Conservation (phyloP, 106 monocot genomes). For the Dendrobium chrysotoxum region DNA sequence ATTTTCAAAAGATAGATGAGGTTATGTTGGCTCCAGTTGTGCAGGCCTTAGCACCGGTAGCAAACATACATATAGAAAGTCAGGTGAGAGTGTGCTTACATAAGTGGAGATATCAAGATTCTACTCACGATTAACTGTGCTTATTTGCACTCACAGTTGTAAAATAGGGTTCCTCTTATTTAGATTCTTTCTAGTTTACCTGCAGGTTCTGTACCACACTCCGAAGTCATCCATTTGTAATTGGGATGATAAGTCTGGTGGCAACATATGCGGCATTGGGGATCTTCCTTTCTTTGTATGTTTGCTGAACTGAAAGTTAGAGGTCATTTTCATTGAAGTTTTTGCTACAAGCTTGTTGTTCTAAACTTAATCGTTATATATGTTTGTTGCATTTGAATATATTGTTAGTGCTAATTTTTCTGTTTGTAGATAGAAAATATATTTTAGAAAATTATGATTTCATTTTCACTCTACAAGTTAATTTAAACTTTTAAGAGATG, state of each 20-base stretch:
- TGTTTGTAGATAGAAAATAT: not conserved
- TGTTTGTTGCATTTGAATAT: not conserved
- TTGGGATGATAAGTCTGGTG: constrained; percentile 55
- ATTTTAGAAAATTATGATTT: not conserved
- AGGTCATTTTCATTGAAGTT: not conserved
- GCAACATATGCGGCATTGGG: constrained; percentile 41
- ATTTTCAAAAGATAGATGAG: constrained; percentile 50
- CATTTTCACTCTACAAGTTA: not conserved
- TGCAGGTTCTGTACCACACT: constrained; percentile 88
- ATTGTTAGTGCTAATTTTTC: not conserved
- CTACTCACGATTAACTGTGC: not conserved
- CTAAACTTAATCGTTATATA: not conserved
- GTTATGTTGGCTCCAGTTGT: constrained; percentile 49
- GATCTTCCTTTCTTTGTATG: constrained; percentile 99
- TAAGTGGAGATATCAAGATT: not conserved
- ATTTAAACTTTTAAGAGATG: no score
- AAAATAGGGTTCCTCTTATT: not conserved
- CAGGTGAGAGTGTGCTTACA: constrained; percentile 38
- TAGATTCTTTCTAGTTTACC: constrained; percentile 6
- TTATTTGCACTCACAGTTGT: not conserved
- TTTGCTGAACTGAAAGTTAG: constrained; percentile 4
- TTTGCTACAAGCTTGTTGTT: not conserved
- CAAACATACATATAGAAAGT: constrained; percentile 77
- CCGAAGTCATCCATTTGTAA: constrained; percentile 74
- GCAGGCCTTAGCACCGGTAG: constrained; percentile 74